Evolutionary conservation across 345 rosid species (phyloP), one percentile per base, ranked within the genome.

Genomic region (Diplotaxis tenuifolia): DNA sequence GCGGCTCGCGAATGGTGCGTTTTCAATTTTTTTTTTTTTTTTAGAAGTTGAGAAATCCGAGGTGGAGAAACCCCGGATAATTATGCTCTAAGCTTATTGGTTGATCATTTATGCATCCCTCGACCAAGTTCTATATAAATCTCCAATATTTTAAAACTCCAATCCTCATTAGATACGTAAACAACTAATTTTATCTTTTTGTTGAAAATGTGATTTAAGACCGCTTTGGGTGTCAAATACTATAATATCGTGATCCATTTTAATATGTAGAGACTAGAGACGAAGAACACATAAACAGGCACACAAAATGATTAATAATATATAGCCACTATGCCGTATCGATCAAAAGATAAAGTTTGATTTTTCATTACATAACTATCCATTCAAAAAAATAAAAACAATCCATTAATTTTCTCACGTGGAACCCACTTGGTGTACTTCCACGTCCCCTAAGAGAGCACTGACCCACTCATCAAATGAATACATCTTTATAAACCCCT

Each of bases 381-480:
- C 71, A 47, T 70, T 54, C 34, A 29, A 29, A 29, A 29, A 29
- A 29, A 29, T n/a, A n/a, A n/a, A 29, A 29, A 12, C 28, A 76
- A 71, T 71, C 76, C 72, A 50, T 71, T 57, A 58, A 65, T 65
- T 65, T 36, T 16, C 54, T 8, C 73, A 50, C 68, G 57, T 77
- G 80, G 80, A 77, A 71, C 80, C 80, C 80, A 77, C 65, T 77
- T 71, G 80, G 80, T 77, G 76, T 77, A 71, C 80, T 71, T 65
- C 80, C 80, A 77, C 80, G 80, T 77, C 72, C 57, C 40, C 59
- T 64, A 29, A 64, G 11, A 75, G 11, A 76, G 69, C 75, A 76
- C 66, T 76, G 75, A 77, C 73, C 76, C 76, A 66, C 76, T 77
- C 80, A 77, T 58, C 67, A 49, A 69, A 68, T 67, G n/a, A 52